Evolutionary conservation across 78 protist genomes (phyloP), one percentile per base, ranked within the genome.

Genomic region (Neovahlkampfia damariscottae): DNA sequence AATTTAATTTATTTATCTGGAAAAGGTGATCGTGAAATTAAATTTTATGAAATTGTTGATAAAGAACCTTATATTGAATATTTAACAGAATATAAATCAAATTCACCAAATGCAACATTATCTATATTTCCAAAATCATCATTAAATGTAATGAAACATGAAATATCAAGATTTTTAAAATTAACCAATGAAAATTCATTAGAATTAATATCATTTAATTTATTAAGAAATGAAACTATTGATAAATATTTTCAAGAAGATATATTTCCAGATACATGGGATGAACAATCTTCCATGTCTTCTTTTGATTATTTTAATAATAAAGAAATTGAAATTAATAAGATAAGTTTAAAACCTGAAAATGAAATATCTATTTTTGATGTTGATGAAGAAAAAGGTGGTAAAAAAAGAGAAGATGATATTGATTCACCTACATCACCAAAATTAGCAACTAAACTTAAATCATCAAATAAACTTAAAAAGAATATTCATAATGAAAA

Each of bases 11-110:
- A 82, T 80, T 71, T 95, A 29, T 95, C 93, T 4, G 98, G 98
- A 74, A 95, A 93, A 89, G 98, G 98, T 31, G 98, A 95, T 82
- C 95, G 96, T 72, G 93, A 88, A 89, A 93, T 95, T 76, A 85
- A 94, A 69, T 95, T 93, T 90, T 93, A 82, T 70, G 98, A 95
- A 70, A 40, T 95, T 62, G 79, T 59, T 50, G 93, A 90, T 78
- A 82, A 76, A 66, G 81, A 69, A 6, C 92, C 94, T 59, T 80
- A 76, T 83, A 32, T 75, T 72, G 78, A 87, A 80, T 82, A 38
- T 77, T 74, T 95, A 38, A 36, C 78, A 35, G 94, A 90, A 83
- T 93, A 70, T 91, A 83, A 82, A 74, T 35, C 89, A 9, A 76
- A 81, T 76, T 84, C 75, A 41, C 96, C 97, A 34, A 89, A 85